Percentiles rank a stretch among this genome's conserved stretches.
Conservation (phyloP, 345 rosid genomes). For the Nasturtium officinale region DNA sequence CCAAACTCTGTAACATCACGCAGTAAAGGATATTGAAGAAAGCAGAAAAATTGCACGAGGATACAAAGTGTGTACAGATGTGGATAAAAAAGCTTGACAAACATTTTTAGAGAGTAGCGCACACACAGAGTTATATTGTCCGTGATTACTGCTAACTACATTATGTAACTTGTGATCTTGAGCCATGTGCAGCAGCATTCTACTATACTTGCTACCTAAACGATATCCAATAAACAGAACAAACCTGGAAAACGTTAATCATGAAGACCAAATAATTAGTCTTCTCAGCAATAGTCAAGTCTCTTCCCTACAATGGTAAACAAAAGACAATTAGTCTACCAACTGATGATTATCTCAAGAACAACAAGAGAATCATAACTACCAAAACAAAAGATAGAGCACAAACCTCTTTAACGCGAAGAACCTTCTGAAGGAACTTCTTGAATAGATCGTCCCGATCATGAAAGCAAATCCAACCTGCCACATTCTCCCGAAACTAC, state of each 20-base stretch:
- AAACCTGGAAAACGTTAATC: slow-evolving; percentile 98
- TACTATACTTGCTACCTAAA: slow-evolving; percentile 8
- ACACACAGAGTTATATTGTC: background rate
- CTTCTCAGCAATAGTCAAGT: slow-evolving; percentile 82
- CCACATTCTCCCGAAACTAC: slow-evolving; percentile 97
- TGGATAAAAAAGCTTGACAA: background rate
- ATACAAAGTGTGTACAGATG: background rate
- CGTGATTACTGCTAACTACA: background rate
- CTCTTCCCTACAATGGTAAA: slow-evolving; percentile 69
- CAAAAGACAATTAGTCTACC: slow-evolving; percentile 8
- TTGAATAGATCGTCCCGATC: slow-evolving; percentile 70
- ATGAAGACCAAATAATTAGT: slow-evolving; percentile 90
- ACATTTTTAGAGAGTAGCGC: background rate
- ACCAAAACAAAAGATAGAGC: slow-evolving; percentile 4
- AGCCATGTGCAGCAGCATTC: background rate
- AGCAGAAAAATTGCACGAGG: slow-evolving; percentile 1
- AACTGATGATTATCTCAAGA: slow-evolving; percentile 6
- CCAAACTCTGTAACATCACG: slow-evolving; percentile 76
- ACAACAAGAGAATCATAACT: background rate
- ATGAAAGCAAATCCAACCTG: slow-evolving; percentile 95
- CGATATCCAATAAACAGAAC: slow-evolving; percentile 30
- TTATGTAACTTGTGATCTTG: background rate
- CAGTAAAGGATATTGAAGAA: slow-evolving; percentile 17
- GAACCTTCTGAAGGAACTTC: slow-evolving; percentile 78
- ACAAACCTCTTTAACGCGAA: slow-evolving; percentile 89